phyloP scores from a whole-genome alignment of 371 early-diverging fungal genomes.

The Mucor mucedo region DNA sequence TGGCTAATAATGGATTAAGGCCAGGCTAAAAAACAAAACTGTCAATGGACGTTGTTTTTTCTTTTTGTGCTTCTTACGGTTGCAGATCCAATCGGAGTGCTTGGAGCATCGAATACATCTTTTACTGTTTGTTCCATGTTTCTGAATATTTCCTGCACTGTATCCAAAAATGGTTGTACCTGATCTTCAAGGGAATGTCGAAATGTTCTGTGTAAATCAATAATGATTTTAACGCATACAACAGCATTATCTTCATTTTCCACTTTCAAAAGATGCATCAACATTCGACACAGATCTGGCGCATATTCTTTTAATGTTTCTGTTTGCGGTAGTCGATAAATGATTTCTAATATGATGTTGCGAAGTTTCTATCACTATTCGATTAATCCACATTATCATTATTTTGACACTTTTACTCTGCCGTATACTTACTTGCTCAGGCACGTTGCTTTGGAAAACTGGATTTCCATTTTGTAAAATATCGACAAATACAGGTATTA shows the following conservation, averaged over 20 bases:
- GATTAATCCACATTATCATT: too few species aligned
- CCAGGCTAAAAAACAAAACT: conserved; percentile 52
- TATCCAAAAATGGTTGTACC: conserved; percentile 89
- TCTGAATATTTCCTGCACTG: conserved; percentile 90
- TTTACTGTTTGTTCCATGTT: conserved; percentile 87
- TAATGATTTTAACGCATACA: conserved; percentile 91
- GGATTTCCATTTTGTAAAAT: conserved; percentile 80
- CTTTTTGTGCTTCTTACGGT: conserved; percentile 61
- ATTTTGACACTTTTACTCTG: background rate
- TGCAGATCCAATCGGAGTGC: conserved; percentile 55
- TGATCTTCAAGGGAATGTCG: conserved; percentile 81
- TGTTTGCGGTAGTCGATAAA: conserved; percentile 91
- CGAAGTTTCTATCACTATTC: conserved; percentile 78
- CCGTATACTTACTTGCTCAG: conserved; percentile 75
- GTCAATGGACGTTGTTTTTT: conserved; percentile 13
- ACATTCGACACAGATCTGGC: conserved; percentile 59
- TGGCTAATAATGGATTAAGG: conserved; percentile 49
- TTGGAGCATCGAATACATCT: conserved; percentile 78
- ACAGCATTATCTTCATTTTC: conserved; percentile 98
- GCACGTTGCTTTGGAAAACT: conserved; percentile 80
- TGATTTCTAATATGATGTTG: conserved; percentile 86
- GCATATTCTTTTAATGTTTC: conserved; percentile 74
- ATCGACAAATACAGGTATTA: conserved; percentile 87
- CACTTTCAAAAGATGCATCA: conserved; percentile 79
- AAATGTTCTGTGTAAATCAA: conserved; percentile 90